Evolutionary conservation across 768 basidiomycete species (phyloP).

Genomic region (Dendrothele bispora): DNA sequence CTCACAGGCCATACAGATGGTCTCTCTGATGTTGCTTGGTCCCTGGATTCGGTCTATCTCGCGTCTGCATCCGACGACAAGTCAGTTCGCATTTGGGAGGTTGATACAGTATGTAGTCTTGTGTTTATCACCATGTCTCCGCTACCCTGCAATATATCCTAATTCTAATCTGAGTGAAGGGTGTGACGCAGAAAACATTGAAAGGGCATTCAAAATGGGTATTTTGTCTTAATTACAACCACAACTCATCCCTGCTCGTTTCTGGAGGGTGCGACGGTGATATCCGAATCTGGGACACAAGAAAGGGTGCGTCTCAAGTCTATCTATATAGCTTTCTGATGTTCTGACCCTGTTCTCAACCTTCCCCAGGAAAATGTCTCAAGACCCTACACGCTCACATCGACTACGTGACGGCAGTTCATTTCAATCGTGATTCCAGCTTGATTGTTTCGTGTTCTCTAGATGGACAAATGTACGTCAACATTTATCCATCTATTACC

Average conservation of each 20-base stretch:
- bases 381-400: conserved; percentile 90
- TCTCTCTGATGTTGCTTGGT: conserved; percentile 88
- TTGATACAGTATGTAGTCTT: conserved; percentile 62
- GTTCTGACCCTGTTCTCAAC: background rate
- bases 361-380: conserved; percentile 70
- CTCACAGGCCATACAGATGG: conserved; percentile 78
- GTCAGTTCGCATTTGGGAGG: conserved; percentile 86
- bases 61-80: conserved; percentile 94
- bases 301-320: conserved; percentile 54
- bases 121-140: background rate
- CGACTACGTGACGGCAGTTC: conserved; percentile 92
- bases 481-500: background rate
- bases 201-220: conserved; percentile 87
- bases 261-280: conserved; percentile 94
- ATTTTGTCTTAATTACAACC: conserved; percentile 91
- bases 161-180: conserved; percentile 39
- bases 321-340: background rate
- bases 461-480: conserved; percentile 88
- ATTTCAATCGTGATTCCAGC: conserved; percentile 90
- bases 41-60: conserved; percentile 75
- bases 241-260: conserved; percentile 82
- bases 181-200: conserved; percentile 66
- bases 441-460: conserved; percentile 90
- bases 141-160: conserved; percentile 8
- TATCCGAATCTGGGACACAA: conserved; percentile 89